Conservation (phyloP, 805 yeast genomes). For the Saccharomycopsis fodiens region DNA sequence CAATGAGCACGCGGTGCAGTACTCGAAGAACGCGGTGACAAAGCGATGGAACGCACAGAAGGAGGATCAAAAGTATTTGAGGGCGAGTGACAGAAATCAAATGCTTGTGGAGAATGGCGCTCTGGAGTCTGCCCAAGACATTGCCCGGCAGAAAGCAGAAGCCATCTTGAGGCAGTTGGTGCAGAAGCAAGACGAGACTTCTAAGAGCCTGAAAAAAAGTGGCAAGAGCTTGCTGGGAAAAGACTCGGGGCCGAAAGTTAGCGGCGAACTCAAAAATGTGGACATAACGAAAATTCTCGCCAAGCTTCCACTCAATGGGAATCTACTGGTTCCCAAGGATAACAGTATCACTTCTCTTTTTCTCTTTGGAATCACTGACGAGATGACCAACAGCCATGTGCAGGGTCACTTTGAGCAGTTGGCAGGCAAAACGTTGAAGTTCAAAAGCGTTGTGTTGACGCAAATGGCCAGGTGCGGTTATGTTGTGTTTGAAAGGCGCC, state of each 20-base stretch:
- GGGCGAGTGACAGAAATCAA: constrained; percentile 14
- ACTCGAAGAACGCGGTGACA: constrained; percentile 46
- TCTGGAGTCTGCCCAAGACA: constrained; percentile 23
- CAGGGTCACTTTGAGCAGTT: constrained; percentile 37
- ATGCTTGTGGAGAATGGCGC: constrained; percentile 6
- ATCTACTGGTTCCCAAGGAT: constrained; percentile 38
- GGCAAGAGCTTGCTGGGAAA: constrained; percentile 2
- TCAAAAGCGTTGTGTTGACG: constrained; percentile 42
- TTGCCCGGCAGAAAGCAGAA: constrained; percentile 36
- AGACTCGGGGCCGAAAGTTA: neutral
- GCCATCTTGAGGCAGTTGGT: constrained; percentile 47
- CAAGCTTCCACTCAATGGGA: constrained; percentile 63
- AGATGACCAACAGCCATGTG: constrained; percentile 56
- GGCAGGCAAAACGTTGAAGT: constrained; percentile 30
- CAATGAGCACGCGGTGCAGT: constrained; percentile 27
- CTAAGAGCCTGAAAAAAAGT: constrained; percentile 15
- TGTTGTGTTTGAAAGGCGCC: constrained; percentile 42
- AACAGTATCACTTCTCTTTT: constrained; percentile 50
- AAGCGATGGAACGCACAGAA: constrained; percentile 50
- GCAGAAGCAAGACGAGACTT: constrained; percentile 24
- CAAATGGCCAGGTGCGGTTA: constrained; percentile 61
- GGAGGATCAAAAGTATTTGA: constrained; percentile 28
- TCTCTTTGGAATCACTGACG: constrained; percentile 64
- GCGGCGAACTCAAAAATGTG: constrained; percentile 23
- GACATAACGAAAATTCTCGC: constrained; percentile 48